Conservation (phyloP, 2,329 filamentous ascomycete species). For the Drechslerella coelobrocha region DNA sequence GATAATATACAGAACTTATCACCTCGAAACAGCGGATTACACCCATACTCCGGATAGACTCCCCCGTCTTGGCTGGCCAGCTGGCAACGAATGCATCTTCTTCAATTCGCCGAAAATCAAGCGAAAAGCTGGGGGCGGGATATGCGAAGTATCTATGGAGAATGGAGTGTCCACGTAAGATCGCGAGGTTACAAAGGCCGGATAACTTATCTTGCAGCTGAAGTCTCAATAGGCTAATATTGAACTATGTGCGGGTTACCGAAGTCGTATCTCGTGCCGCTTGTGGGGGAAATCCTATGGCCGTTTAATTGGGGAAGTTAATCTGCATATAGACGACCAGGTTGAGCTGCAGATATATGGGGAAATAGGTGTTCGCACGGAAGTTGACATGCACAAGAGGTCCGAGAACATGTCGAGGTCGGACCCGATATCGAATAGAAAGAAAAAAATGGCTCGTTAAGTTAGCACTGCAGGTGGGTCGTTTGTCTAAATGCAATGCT, state of each 20-base stretch:
- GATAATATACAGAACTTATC: neutral
- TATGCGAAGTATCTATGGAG: neutral
- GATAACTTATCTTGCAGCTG: neutral
- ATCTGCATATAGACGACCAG: neutral
- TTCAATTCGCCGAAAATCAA: neutral
- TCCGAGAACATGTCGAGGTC: neutral
- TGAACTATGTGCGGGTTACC: neutral
- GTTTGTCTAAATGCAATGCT: neutral
- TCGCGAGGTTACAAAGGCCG: neutral
- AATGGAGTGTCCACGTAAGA: slow-evolving; percentile 1
- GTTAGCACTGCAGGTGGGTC: neutral
- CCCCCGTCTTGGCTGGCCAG: neutral
- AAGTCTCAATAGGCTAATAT: neutral
- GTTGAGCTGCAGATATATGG: neutral
- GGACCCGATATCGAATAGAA: neutral
- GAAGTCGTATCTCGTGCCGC: neutral
- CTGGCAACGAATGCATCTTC: neutral
- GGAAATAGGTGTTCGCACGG: neutral
- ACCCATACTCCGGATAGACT: neutral
- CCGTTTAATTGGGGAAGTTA: neutral
- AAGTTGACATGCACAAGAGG: neutral
- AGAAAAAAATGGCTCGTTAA: neutral
- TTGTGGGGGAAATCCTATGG: slow-evolving; percentile 1
- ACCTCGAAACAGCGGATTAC: neutral
- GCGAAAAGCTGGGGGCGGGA: slow-evolving; percentile 1